phyloP scores from a whole-genome alignment of 2,329 filamentous ascomycete genomes.

The Hymenoscyphus albidus region DNA sequence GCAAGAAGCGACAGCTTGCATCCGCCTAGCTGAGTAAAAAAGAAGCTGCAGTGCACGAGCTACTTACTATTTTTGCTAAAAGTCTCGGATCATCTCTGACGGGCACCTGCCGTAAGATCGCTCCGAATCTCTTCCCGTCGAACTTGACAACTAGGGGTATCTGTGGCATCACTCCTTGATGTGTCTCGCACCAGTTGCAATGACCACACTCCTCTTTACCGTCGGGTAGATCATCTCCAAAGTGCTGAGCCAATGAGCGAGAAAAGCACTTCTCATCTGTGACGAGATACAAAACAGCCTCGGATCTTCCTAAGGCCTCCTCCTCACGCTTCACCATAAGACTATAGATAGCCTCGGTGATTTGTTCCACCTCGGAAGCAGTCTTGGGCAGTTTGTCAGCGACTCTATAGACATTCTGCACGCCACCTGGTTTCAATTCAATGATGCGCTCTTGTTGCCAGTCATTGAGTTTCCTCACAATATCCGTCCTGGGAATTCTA shows the following conservation, averaged over 20 bases:
- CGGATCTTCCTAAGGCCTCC: constrained; percentile 49
- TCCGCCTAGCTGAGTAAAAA: neutral
- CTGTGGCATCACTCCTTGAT: constrained; percentile 39
- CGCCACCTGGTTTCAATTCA: constrained; percentile 48
- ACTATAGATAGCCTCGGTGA: constrained; percentile 46
- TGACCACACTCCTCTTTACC: constrained; percentile 48
- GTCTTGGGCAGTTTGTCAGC: constrained; percentile 44
- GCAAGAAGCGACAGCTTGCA: too few species aligned
- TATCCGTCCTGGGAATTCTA: constrained; percentile 41
- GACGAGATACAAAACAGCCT: constrained; percentile 50
- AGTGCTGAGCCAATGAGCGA: constrained; percentile 49
- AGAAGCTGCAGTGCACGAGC: neutral
- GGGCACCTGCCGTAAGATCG: constrained; percentile 42
- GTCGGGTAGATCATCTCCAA: constrained; percentile 50
- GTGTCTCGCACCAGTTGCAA: constrained; percentile 48
- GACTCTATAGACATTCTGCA: constrained; percentile 53
- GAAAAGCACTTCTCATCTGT: constrained; percentile 51
- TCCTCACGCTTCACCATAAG: constrained; percentile 50
- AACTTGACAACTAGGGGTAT: constrained; percentile 39
- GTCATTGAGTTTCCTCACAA: constrained; percentile 52
- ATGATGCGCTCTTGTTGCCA: constrained; percentile 49
- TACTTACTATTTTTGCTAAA: constrained; percentile 48
- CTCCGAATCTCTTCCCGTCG: constrained; percentile 39
- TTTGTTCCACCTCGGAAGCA: constrained; percentile 39
- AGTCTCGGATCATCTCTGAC: constrained; percentile 56